Conservation (phyloP, 2,329 filamentous ascomycete genomes). For the Colletotrichum paranaense region DNA sequence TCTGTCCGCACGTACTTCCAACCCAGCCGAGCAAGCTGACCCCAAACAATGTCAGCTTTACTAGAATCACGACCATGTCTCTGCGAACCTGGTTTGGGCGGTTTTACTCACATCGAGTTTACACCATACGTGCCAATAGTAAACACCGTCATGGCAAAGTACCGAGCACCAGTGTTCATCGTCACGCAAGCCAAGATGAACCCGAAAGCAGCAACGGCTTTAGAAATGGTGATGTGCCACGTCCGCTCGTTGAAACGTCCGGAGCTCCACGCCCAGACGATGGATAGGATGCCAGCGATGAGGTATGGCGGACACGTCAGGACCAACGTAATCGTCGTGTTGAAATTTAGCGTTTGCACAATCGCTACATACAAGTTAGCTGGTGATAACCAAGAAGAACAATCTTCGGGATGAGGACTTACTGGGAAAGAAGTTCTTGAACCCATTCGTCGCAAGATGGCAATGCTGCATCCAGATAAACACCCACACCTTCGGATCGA, state of each 20-base stretch:
- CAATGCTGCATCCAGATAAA: conserved; percentile 61
- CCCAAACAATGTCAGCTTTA: background rate
- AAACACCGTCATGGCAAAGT: conserved; percentile 45
- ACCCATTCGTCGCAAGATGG: conserved; percentile 56
- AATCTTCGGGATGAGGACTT: background rate
- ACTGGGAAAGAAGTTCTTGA: conserved; percentile 55
- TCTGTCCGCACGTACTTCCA: conserved; percentile 48
- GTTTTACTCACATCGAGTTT: conserved; percentile 45
- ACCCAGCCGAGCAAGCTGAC: conserved; percentile 42
- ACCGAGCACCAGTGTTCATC: conserved; percentile 43
- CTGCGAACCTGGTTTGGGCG: no score
- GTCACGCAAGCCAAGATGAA: conserved; percentile 42
- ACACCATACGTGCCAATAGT: conserved; percentile 43
- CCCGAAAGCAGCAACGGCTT: conserved; percentile 48
- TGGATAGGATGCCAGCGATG: conserved; percentile 50
- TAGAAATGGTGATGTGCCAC: conserved; percentile 58
- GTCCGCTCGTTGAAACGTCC: conserved; percentile 59
- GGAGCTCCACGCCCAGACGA: conserved; percentile 43
- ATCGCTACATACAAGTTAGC: conserved; percentile 32
- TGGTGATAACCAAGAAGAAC: no score
- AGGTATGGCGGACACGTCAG: conserved; percentile 58
- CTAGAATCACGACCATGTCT: no score
- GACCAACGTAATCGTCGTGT: conserved; percentile 53
- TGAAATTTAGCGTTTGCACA: conserved; percentile 51
- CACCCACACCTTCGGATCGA: conserved; percentile 57